Evolutionary conservation across 352 stramenopile genomes (phyloP), one percentile per base, ranked within the genome.

Genomic region (Phytophthora kernoviae): DNA sequence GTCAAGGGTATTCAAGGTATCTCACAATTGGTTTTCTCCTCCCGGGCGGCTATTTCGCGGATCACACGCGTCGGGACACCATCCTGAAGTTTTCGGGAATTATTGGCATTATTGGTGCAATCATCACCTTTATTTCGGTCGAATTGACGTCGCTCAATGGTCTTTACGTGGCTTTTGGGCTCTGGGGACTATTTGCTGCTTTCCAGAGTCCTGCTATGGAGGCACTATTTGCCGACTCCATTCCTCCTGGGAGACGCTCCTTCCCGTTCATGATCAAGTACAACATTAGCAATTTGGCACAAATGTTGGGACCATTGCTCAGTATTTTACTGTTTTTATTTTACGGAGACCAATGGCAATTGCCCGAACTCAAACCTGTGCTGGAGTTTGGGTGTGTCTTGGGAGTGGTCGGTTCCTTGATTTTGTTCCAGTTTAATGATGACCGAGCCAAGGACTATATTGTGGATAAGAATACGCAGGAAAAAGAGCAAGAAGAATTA

Each of bases 221-320:
- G 49, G 82, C 82, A 49, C 62, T 91, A 2, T 91, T 91, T 48
- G 82, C 82, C 18, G 82, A 91, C 42, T 91, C 82, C 22, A 89
- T 91, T 52, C 79, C 77, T 53, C 74, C 85, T 37, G 79, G 82
- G 33, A 70, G 77, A 47, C 71, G 82, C 15, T 88, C 79, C 44
- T 88, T 77, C 41, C 82, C 82, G 1, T 89, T 90, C 64, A 90
- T 86, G 78, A 83, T 91, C 74, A 91, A 91, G 70, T 90, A 90
- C 79, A 87, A 88, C 53, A 75, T 91, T 37, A 78, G 68, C 68
- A 91, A 90, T 49, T 45, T 89, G 4, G 82, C 82, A 33, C 78
- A 86, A 58, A 79, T 87, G 49, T 60, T 90, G 11, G 82, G 82
- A 0, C 82, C 82, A 5, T 21, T 58, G 18, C 50, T 88, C 15